Evolutionary conservation across 208 protist species (phyloP).

Genomic region (Trypanosoma grayi): DNA sequence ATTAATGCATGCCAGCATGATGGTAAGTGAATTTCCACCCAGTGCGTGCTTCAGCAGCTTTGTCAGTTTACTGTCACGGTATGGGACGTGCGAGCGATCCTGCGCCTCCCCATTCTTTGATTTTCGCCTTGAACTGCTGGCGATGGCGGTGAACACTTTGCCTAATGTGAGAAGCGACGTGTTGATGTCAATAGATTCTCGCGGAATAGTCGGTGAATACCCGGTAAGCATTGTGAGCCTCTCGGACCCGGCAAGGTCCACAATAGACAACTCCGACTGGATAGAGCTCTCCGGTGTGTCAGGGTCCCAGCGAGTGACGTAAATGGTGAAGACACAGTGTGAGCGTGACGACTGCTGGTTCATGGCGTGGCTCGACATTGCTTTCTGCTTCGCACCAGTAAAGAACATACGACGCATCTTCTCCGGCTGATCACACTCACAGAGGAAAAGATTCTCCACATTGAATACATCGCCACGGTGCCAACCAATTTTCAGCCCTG

Average conservation of each 20-base stretch:
- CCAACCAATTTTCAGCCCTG: slow-evolving; percentile 61
- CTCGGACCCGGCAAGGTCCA: slow-evolving; percentile 92
- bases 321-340: slow-evolving; percentile 90
- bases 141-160: slow-evolving; percentile 90
- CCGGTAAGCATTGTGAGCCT: slow-evolving; percentile 57
- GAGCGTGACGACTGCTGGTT: slow-evolving; percentile 91
- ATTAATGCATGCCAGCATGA: slow-evolving; percentile 90
- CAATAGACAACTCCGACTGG: slow-evolving; percentile 78
- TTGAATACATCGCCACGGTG: slow-evolving; percentile 63
- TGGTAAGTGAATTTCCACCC: slow-evolving; percentile 74
- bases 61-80: slow-evolving; percentile 90
- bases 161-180: slow-evolving; percentile 86
- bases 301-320: slow-evolving; percentile 58
- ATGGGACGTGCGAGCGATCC: slow-evolving; percentile 71
- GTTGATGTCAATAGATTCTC: slow-evolving; percentile 93
- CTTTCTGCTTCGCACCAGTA: slow-evolving; percentile 67
- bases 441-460: slow-evolving; percentile 88
- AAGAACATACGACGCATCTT: slow-evolving; percentile 80
- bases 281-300: slow-evolving; percentile 31
- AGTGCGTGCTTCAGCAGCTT: slow-evolving; percentile 84
- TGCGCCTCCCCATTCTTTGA: neutral
- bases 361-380: slow-evolving; percentile 79
- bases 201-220: slow-evolving; percentile 48
- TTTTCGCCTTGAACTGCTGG: slow-evolving; percentile 9
- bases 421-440: slow-evolving; percentile 54